Conservation (phyloP, 768 basidiomycete genomes). For the Pseudohyphozyma bogoriensis region DNA sequence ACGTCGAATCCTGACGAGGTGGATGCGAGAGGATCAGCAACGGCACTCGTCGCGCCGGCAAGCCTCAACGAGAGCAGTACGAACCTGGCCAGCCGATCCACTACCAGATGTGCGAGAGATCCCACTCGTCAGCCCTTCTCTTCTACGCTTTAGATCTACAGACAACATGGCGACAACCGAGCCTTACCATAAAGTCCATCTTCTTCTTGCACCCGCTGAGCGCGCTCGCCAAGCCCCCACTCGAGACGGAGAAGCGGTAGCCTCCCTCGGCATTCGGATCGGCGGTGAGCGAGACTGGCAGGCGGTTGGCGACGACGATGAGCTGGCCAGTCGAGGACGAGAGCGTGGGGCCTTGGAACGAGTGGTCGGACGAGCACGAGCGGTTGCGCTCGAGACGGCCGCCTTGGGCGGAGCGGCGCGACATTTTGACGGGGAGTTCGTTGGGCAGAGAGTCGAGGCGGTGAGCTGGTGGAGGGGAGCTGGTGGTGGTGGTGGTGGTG, state of each 20-base stretch:
- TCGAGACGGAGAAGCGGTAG: slow-evolving; percentile 36
- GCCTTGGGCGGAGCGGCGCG: no score
- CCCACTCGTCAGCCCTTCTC: not conserved
- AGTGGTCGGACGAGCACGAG: slow-evolving; percentile 13
- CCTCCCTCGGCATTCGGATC: slow-evolving; percentile 18
- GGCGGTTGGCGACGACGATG: slow-evolving; percentile 32
- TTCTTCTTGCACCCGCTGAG: slow-evolving; percentile 97
- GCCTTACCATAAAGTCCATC: slow-evolving; percentile 95
- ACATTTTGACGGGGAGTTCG: no score
- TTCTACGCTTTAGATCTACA: slow-evolving; percentile 36
- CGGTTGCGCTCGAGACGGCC: slow-evolving; percentile 18
- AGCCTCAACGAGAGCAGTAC: not conserved
- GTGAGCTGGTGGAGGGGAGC: no score
- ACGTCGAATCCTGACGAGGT: slow-evolving; percentile 67
- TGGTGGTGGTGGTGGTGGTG: no score
- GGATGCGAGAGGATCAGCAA: not conserved
- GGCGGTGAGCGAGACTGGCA: slow-evolving; percentile 20
- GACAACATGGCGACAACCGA: slow-evolving; percentile 48
- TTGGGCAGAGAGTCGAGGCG: no score
- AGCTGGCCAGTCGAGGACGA: slow-evolving; percentile 21
- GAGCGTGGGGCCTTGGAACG: slow-evolving; percentile 17
- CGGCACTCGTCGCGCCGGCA: not conserved
- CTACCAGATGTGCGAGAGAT: not conserved
- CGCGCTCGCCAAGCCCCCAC: slow-evolving; percentile 93
- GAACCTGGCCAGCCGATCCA: slow-evolving; percentile 36